phyloP scores from a whole-genome alignment of 257 asterid genomes.

The Gentiana dahurica region DNA sequence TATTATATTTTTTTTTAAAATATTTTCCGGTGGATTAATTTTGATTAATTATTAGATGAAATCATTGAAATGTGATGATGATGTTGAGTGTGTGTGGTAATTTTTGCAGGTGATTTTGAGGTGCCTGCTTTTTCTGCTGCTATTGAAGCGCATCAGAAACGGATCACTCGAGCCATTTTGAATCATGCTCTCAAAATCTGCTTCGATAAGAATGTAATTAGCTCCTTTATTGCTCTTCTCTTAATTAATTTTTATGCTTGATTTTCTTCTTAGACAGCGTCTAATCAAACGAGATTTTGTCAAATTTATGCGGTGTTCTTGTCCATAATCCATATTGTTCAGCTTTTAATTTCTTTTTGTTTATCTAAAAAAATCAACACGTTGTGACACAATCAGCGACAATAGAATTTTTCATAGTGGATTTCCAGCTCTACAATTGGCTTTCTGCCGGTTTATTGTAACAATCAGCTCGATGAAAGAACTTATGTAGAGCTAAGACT shows the following conservation, averaged over 20 bases:
- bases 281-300: not conserved
- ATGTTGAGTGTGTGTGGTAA: not conserved
- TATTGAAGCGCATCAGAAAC: constrained; percentile 37
- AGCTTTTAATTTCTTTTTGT: too few species aligned
- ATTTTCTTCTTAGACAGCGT: not conserved
- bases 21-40: not conserved
- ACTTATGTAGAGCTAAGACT: too few species aligned
- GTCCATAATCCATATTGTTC: not conserved
- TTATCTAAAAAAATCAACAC: too few species aligned
- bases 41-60: not conserved
- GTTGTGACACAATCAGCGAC: too few species aligned
- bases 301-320: not conserved
- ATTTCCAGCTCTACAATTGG: too few species aligned
- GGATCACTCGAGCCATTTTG: constrained; percentile 34
- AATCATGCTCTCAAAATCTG: constrained; percentile 34
- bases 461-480: too few species aligned
- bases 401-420: too few species aligned
- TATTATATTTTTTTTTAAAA: not conserved
- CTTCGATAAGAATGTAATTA: constrained; percentile 25
- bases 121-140: constrained; percentile 45
- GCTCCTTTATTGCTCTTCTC: not conserved
- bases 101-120: constrained; percentile 28
- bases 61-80: not conserved
- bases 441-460: too few species aligned
- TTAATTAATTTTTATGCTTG: not conserved